Evolutionary conservation across 768 basidiomycete genomes (phyloP).

Genomic region (Boletus pseudo-olivaceus): DNA sequence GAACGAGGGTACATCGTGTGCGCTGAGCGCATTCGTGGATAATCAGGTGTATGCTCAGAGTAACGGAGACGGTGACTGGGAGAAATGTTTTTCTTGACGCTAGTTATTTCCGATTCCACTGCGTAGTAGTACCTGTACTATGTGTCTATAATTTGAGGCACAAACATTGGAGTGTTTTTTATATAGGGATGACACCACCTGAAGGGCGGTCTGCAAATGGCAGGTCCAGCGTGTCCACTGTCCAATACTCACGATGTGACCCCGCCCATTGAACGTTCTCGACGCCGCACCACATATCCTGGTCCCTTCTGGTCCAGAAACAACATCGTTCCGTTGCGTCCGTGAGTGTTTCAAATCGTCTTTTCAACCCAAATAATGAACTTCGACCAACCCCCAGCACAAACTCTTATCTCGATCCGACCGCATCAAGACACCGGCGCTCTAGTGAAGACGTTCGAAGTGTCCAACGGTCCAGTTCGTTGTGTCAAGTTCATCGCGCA

Average conservation of each 20-base stretch:
- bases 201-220: slow-evolving; percentile 3
- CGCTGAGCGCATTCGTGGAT: slow-evolving; percentile 59
- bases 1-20: slow-evolving; percentile 55
- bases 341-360: slow-evolving; percentile 34
- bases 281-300: slow-evolving; percentile 1
- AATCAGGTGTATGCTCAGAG: slow-evolving; percentile 68
- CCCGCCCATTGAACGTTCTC: slow-evolving; percentile 2
- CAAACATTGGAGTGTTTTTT: no score
- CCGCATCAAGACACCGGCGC: slow-evolving; percentile 96
- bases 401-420: slow-evolving; percentile 92
- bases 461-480: slow-evolving; percentile 95
- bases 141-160: neutral
- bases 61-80: slow-evolving; percentile 70
- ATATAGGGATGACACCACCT: slow-evolving; percentile 1
- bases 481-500: slow-evolving; percentile 93
- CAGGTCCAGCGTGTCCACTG: slow-evolving; percentile 1
- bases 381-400: slow-evolving; percentile 48
- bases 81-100: slow-evolving; percentile 48
- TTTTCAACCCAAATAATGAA: neutral
- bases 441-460: slow-evolving; percentile 93
- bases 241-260: neutral
- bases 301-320: slow-evolving; percentile 10
- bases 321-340: slow-evolving; percentile 53
- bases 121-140: no score
- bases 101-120: neutral